A percentile compares a stretch with the other conserved stretches of the same genome.
Conservation (phyloP, 1,284 basidiomycete genomes). For the Tilletiaria anomala region DNA sequence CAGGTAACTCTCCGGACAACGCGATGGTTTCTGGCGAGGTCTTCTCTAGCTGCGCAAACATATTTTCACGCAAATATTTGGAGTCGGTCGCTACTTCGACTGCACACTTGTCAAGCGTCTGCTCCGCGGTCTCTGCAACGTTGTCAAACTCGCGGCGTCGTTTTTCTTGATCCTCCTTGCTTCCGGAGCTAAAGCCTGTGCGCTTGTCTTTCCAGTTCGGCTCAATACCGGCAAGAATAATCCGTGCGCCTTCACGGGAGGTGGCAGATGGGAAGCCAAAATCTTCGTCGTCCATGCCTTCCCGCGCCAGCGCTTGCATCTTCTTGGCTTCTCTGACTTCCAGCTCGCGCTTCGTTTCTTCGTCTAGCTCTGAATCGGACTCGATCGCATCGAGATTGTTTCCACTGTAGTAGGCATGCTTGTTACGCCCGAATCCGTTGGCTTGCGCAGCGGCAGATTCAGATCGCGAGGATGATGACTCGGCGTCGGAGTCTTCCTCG, state of each 20-base stretch:
- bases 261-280: slow-evolving; percentile 52
- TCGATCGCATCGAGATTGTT: slow-evolving; percentile 30
- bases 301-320: slow-evolving; percentile 60
- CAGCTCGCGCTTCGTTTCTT: slow-evolving; percentile 44
- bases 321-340: slow-evolving; percentile 75
- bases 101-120: too few species aligned
- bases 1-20: slow-evolving; percentile 29
- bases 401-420: slow-evolving; percentile 34
- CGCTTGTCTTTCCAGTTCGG: too few species aligned
- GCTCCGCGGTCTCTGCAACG: too few species aligned
- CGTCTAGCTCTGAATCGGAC: slow-evolving; percentile 41
- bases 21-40: slow-evolving; percentile 56
- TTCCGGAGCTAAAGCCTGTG: too few species aligned
- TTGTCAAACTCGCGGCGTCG: too few species aligned
- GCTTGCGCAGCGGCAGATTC: slow-evolving; percentile 40
- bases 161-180: too few species aligned
- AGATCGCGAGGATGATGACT: too few species aligned
- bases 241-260: too few species aligned
- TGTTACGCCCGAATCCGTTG: slow-evolving; percentile 42
- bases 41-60: too few species aligned
- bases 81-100: too few species aligned
- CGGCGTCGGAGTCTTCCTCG: slow-evolving; percentile 51
- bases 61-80: too few species aligned
- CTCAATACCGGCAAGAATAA: too few species aligned
- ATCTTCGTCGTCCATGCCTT: slow-evolving; percentile 60